These are phyloP conservation scores for Galium porrigens DNA, from an alignment of 305 asterid species.

Conservation along the genomic window DNA sequence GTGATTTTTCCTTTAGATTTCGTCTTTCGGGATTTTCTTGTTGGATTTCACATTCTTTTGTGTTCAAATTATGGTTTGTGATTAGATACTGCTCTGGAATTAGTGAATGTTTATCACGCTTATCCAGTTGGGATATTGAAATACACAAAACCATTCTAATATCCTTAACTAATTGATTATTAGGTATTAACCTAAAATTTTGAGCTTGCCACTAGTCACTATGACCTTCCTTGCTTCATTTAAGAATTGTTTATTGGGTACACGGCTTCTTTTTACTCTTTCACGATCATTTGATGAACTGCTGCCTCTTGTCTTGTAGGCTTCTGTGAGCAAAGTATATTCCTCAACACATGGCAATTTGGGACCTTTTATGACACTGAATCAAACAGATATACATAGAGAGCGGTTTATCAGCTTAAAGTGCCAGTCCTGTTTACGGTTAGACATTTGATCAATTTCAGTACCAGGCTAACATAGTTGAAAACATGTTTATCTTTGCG, in stretches of 20 bases:
- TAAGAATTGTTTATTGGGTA: neutral
- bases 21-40: neutral
- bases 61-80: neutral
- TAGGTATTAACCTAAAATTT: neutral
- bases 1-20: neutral
- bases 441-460: slow-evolving; percentile 12
- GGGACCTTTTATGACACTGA: slow-evolving; percentile 23
- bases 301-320: slow-evolving; percentile 31
- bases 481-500: neutral
- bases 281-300: neutral
- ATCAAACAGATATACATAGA: slow-evolving; percentile 26
- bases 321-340: slow-evolving; percentile 36
- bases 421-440: slow-evolving; percentile 59
- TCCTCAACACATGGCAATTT: slow-evolving; percentile 31
- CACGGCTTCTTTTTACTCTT: neutral
- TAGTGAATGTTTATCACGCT: neutral
- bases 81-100: neutral
- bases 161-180: neutral
- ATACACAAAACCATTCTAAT: neutral
- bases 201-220: neutral
- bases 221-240: neutral
- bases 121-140: neutral
- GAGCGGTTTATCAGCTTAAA: slow-evolving; percentile 41
- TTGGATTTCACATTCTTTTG: neutral
- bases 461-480: neutral